phyloP scores from a whole-genome alignment of 305 asterid genomes.

The Fraxinus baroniana region DNA sequence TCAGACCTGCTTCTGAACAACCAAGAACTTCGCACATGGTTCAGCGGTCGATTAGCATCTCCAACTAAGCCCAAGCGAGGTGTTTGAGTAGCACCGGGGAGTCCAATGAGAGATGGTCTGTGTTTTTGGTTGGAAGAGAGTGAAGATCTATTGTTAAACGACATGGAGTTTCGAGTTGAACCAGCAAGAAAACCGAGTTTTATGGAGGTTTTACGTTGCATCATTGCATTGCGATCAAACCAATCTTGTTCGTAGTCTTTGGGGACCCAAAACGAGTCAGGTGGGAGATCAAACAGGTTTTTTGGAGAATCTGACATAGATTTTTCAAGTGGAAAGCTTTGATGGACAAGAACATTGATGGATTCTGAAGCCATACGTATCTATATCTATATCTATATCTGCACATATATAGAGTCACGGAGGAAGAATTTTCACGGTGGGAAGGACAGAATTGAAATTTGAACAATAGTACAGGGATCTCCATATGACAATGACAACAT shows the following conservation, averaged over 20 bases:
- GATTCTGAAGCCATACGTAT: not conserved
- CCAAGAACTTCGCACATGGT: constrained; percentile 19
- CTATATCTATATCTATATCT: not conserved
- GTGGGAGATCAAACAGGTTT: constrained; percentile 47
- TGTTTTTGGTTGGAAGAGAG: constrained; percentile 19
- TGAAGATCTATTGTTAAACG: constrained; percentile 32
- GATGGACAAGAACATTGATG: not conserved
- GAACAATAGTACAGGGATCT: constrained; percentile 25
- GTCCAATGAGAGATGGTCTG: constrained; percentile 37
- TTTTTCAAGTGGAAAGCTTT: not conserved
- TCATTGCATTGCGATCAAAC: constrained; percentile 49
- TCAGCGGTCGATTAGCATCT: constrained; percentile 23
- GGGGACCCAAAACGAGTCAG: constrained; percentile 56
- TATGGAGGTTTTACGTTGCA: constrained; percentile 54
- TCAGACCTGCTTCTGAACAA: constrained; percentile 53
- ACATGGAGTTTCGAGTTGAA: constrained; percentile 31
- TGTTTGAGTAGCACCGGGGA: constrained; percentile 33
- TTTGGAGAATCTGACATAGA: constrained; percentile 23
- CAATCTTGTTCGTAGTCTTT: constrained; percentile 49
- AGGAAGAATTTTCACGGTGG: constrained; percentile 23
- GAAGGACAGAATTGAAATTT: constrained; percentile 6
- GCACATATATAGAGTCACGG: constrained; percentile 7
- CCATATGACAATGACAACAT: constrained; percentile 11
- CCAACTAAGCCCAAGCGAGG: constrained; percentile 18
- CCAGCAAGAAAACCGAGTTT: constrained; percentile 26